Conservation (phyloP, 1,284 basidiomycete genomes). For the Inonotus hispidus region DNA sequence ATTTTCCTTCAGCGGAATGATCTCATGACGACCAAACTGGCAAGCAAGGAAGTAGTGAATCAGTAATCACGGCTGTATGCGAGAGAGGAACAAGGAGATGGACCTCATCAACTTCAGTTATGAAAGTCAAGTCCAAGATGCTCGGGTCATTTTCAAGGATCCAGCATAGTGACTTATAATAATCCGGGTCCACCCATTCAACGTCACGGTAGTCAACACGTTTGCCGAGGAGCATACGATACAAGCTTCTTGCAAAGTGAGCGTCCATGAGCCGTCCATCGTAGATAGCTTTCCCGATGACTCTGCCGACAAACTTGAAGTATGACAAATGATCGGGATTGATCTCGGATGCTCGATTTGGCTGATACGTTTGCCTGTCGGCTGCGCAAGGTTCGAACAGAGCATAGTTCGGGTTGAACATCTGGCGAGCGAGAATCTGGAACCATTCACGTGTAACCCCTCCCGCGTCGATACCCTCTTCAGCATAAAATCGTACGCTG, state of each 20-base stretch:
- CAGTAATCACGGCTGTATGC: neutral
- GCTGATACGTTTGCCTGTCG: constrained; percentile 91
- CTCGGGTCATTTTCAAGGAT: constrained; percentile 90
- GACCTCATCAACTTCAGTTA: constrained; percentile 89
- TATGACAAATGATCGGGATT: constrained; percentile 95
- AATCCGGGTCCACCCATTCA: constrained; percentile 96
- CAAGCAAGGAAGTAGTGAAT: constrained; percentile 1
- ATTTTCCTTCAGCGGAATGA: constrained; percentile 80
- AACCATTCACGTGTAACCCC: constrained; percentile 99
- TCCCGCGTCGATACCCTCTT: constrained; percentile 98
- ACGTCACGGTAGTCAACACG: constrained; percentile 91
- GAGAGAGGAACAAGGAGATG: constrained; percentile 24
- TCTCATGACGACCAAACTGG: constrained; percentile 87
- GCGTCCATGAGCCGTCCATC: constrained; percentile 96
- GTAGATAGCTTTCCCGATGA: constrained; percentile 95
- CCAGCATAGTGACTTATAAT: constrained; percentile 91
- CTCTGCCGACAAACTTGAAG: constrained; percentile 98
- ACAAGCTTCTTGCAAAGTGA: constrained; percentile 94
- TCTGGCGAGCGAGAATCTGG: constrained; percentile 94
- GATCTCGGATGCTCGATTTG: constrained; percentile 91
- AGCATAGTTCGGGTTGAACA: constrained; percentile 99
- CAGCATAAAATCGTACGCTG: constrained; percentile 94
- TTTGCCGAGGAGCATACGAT: constrained; percentile 89
- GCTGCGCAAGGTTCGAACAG: constrained; percentile 97
- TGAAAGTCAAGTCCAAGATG: constrained; percentile 80